Base-by-base conservation (phyloP, 148 eudicot species). In the Fallopia convolvulus region DNA sequence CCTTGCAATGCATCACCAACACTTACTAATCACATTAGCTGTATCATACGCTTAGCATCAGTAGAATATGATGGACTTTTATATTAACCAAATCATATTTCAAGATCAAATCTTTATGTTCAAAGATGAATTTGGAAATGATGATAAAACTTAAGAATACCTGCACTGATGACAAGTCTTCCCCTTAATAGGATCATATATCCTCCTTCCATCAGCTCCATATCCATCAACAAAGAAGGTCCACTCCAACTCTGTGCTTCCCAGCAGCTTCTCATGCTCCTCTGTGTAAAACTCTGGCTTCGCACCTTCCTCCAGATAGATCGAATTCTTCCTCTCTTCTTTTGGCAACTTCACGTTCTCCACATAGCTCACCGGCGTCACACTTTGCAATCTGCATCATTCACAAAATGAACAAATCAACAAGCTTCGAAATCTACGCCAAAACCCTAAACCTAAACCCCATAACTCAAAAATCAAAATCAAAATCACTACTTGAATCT, bases 161-260 rank as follows among this genome's bases (percentile, higher is more conserved):
- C 99, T 84, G 94, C 99, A 95, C 46, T 95, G 99, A 82, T 95
- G 99, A 75, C 99, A 95, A 82, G 93, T 91, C 80, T 92, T 95
- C 26, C 99, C 99, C 2, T 63, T 82, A 20, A 92, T 78, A 0
- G 85, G 82, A 85, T 92, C 97, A 80, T 95, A 95, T 63, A 91
- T 88, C 80, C 96, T 81, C 72, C 70, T 90, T 48, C 99, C 97
- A 75, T 92, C 88, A 11, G 86, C 75, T 58, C 89, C 91, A 81
- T 80, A 86, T 46, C 99, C 99, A 82, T 95, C 99, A 36, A 89
- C 94, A 36, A 88, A 91, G 71, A 87, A 86, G 32, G 89, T 87
- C 99, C 99, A 95, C 41, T 83, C 86, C 86, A 47, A 78, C 60
- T 91, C 88, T 21, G 97, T 83, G 83, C 65, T 83, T 2, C 99